Percentiles rank a stretch among this genome's conserved stretches.
Conservation (phyloP, 345 rosid genomes). For the Rhodamnia rubescens region DNA sequence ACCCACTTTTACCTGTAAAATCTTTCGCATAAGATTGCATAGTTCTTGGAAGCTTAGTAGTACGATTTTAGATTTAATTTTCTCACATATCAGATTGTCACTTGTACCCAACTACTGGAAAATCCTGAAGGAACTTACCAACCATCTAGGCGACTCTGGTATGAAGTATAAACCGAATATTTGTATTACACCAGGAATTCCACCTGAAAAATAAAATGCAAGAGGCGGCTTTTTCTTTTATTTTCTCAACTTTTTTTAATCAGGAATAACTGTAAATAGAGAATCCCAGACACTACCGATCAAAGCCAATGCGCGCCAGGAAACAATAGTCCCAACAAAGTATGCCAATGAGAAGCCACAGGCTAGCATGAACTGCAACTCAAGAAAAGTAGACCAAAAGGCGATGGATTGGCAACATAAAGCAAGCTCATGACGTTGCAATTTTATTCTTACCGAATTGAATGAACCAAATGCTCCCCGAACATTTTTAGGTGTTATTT, state of each 20-base stretch:
- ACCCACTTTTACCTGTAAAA: conserved; percentile 23
- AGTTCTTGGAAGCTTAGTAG: not conserved
- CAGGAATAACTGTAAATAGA: not conserved
- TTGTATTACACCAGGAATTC: conserved; percentile 7
- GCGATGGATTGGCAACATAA: not conserved
- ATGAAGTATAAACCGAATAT: conserved; percentile 13
- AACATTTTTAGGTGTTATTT: conserved; percentile 15
- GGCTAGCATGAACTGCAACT: not conserved
- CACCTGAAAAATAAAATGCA: not conserved
- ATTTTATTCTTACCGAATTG: conserved; percentile 3
- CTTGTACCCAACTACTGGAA: not conserved
- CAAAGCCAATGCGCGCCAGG: conserved; percentile 11
- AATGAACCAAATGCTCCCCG: conserved; percentile 11
- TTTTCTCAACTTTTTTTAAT: not conserved
- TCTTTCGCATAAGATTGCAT: not conserved
- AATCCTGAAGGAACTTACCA: conserved; percentile 6
- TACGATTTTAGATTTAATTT: not conserved
- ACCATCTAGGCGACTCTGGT: conserved; percentile 31
- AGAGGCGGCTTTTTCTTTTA: not conserved
- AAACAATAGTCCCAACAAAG: conserved; percentile 7
- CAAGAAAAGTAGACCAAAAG: not conserved
- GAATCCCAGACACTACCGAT: conserved; percentile 2
- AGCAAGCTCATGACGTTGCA: not conserved
- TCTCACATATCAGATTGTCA: not conserved
- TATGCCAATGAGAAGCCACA: not conserved